Evolutionary conservation across 2,329 filamentous ascomycete genomes (phyloP).

Genomic region (Orbilia javanica): DNA sequence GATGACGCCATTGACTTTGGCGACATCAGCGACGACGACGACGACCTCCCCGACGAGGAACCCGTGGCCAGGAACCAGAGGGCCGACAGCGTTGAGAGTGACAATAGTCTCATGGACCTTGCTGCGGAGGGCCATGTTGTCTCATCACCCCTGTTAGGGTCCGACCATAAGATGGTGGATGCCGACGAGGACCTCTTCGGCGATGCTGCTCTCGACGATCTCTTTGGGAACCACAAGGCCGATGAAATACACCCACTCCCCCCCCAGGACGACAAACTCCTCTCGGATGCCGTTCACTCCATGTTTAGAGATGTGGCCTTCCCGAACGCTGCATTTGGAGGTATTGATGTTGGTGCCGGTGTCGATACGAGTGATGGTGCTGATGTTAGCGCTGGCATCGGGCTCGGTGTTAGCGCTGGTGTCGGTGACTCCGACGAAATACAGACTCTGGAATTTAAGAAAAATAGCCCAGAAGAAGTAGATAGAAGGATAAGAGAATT

Average conservation of each 20-base stretch:
- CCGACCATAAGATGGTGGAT: constrained; percentile 47
- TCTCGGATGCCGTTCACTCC: constrained; percentile 39
- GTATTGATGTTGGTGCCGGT: no score
- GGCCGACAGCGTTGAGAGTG: constrained; percentile 59
- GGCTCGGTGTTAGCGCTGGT: no score
- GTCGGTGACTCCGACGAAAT: constrained; percentile 5
- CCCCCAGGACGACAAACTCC: constrained; percentile 57
- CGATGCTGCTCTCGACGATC: constrained; percentile 65
- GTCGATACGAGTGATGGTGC: no score
- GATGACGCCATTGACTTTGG: constrained; percentile 92
- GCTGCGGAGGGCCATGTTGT: constrained; percentile 24
- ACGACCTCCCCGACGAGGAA: constrained; percentile 80
- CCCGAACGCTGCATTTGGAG: constrained; percentile 32
- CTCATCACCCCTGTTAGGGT: constrained; percentile 23
- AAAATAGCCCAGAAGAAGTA: background rate
- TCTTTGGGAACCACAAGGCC: constrained; percentile 36
- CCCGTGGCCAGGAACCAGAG: constrained; percentile 25
- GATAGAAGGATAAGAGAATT: constrained; percentile 76
- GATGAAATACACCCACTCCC: constrained; percentile 59
- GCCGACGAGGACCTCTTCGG: constrained; percentile 66
- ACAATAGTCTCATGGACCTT: constrained; percentile 63
- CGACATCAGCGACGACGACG: constrained; percentile 90
- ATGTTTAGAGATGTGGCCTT: constrained; percentile 51
- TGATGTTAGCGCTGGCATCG: no score
- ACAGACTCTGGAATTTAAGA: constrained; percentile 13